Evolutionary conservation across 306 rosid genomes (phyloP).

Genomic region (Adenanthera pavonina): DNA sequence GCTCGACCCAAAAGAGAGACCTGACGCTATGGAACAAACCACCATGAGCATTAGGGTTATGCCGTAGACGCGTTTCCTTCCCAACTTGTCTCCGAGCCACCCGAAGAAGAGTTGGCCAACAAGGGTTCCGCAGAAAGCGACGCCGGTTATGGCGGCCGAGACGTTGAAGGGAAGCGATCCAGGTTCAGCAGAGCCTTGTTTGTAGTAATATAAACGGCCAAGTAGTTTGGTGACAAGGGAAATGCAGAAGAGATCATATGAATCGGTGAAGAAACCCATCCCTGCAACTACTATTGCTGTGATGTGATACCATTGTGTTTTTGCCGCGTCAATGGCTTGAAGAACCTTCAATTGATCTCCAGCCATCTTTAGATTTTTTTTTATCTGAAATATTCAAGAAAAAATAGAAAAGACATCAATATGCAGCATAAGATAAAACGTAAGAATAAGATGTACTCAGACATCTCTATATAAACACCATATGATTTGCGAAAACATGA

Average conservation of each 20-base stretch:
- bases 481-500: too few relatives aligned
- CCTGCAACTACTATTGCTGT: background rate
- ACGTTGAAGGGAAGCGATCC: background rate
- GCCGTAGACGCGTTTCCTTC: background rate
- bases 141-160: constrained; percentile 1
- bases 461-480: too few relatives aligned
- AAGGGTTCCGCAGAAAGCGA: constrained; percentile 15
- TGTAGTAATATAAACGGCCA: background rate
- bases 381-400: background rate
- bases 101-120: constrained; percentile 3
- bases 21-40: background rate
- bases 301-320: background rate
- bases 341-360: background rate
- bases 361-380: background rate
- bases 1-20: background rate
- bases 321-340: background rate
- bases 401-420: background rate
- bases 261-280: constrained; percentile 15
- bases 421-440: too few relatives aligned
- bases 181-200: background rate
- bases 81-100: background rate
- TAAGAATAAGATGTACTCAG: too few relatives aligned
- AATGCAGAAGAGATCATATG: constrained; percentile 4
- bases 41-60: constrained; percentile 1
- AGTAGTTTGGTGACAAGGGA: background rate